Evolutionary conservation across 208 protist species (phyloP).

Genomic region (Acanthamoeba castellanii): DNA sequence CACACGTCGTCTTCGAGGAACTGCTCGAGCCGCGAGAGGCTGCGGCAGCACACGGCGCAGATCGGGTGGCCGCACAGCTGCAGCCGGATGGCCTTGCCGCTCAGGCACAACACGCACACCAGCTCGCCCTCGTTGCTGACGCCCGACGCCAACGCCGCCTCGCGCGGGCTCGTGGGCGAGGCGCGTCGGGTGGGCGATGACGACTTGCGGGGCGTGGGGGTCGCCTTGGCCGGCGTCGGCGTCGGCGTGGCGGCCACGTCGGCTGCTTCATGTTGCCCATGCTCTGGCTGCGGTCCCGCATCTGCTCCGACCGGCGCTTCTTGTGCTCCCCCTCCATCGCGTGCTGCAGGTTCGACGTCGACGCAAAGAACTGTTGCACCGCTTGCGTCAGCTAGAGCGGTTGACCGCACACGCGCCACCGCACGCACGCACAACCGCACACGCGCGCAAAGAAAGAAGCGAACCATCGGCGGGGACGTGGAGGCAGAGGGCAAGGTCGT

Average conservation of each 20-base stretch:
- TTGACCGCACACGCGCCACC: background rate
- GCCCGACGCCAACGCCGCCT: background rate
- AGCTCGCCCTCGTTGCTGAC: background rate
- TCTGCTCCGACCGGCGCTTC: background rate
- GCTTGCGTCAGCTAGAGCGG: background rate
- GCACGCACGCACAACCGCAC: background rate
- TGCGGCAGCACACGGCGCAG: conserved; percentile 10
- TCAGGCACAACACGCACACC: conserved; percentile 25
- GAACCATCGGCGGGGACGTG: background rate
- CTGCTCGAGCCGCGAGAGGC: conserved; percentile 6
- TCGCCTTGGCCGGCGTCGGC: background rate
- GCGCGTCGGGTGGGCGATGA: background rate
- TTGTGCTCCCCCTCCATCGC: background rate
- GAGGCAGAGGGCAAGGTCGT: background rate
- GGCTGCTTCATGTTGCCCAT: background rate
- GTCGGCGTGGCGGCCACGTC: background rate
- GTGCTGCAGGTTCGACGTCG: background rate
- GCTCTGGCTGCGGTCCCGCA: conserved; percentile 1
- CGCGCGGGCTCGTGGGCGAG: background rate
- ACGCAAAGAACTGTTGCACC: background rate
- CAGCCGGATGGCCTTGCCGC: background rate
- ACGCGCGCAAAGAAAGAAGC: background rate
- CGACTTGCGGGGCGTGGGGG: background rate
- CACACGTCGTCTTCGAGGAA: conserved; percentile 23
- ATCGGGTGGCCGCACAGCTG: conserved; percentile 19